These are phyloP conservation scores for Orbilia brochopaga DNA, from an alignment of 2,329 filamentous ascomycete genomes.

Conservation along the genomic window DNA sequence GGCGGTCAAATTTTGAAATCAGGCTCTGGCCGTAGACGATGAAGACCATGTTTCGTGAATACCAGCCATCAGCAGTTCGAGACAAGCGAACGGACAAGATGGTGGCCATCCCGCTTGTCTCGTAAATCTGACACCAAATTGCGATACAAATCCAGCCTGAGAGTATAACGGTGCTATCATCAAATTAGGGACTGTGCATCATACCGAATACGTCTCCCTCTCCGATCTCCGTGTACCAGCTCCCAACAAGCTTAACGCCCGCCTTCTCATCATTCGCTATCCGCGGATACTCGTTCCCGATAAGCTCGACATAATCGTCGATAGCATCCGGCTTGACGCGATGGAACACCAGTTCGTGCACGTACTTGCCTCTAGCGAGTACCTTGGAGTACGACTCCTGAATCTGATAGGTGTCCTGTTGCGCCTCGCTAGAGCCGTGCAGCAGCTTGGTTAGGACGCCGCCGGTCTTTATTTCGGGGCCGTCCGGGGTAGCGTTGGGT, in stretches of 20 bases:
- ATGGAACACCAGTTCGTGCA: constrained; percentile 97
- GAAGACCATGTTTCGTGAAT: too few relatives aligned
- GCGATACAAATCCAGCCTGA: too few relatives aligned
- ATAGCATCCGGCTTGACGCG: constrained; percentile 94
- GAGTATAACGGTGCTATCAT: too few relatives aligned
- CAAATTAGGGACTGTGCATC: constrained; percentile 54
- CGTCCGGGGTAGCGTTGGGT: constrained; percentile 63
- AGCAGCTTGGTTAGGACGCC: constrained; percentile 78
- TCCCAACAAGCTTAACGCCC: constrained; percentile 93
- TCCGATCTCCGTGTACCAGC: constrained; percentile 97
- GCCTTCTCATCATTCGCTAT: constrained; percentile 86
- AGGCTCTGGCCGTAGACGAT: too few relatives aligned
- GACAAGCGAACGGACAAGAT: too few relatives aligned
- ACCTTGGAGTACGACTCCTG: constrained; percentile 96
- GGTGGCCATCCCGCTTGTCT: too few relatives aligned
- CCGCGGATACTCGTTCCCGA: constrained; percentile 88
- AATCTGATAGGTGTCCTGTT: constrained; percentile 92
- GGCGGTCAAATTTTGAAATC: too few relatives aligned
- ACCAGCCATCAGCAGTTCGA: too few relatives aligned
- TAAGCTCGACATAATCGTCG: constrained; percentile 88
- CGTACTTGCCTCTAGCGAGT: constrained; percentile 93
- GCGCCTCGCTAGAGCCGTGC: constrained; percentile 94
- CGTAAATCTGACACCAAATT: too few relatives aligned
- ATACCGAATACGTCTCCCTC: constrained; percentile 95
- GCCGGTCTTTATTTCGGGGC: constrained; percentile 58